Conservation (phyloP, 2,329 filamentous ascomycete species). For the Aspergillus uvarum region DNA sequence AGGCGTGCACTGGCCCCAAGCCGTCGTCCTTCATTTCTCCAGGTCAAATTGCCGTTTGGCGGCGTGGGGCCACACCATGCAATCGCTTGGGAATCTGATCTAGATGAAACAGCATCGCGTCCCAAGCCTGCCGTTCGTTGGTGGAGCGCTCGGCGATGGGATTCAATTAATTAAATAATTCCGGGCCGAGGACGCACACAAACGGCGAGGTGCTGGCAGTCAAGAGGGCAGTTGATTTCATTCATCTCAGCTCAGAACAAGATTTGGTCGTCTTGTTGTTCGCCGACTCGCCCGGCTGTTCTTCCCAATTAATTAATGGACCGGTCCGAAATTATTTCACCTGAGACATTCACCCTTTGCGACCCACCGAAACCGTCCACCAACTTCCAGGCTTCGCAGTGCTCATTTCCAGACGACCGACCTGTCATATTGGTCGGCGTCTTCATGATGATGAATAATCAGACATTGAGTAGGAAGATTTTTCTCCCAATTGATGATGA, state of each 20-base stretch:
- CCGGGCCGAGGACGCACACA: conserved; percentile 5
- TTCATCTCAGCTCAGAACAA: background rate
- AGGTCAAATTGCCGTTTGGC: background rate
- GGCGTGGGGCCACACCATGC: conserved; percentile 9
- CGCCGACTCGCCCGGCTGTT: background rate
- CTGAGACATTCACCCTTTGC: background rate
- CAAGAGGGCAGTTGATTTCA: background rate
- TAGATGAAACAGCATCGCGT: conserved; percentile 5
- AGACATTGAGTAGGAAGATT: too few species aligned
- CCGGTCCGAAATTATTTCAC: background rate
- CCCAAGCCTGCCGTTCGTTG: conserved; percentile 9
- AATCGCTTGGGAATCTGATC: conserved; percentile 1
- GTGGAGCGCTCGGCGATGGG: conserved; percentile 3
- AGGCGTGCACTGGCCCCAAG: conserved; percentile 4
- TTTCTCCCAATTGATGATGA: background rate
- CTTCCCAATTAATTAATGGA: background rate
- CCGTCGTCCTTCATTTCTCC: conserved; percentile 7
- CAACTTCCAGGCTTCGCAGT: background rate
- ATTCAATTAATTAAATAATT: conserved; percentile 5
- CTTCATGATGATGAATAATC: background rate
- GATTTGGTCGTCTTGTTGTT: background rate
- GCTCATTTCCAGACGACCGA: background rate
- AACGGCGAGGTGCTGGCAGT: background rate
- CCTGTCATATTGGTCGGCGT: background rate
- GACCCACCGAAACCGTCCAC: background rate